Conservation (phyloP, 352 stramenopile species). For the Phytophthora chlamydospora region DNA sequence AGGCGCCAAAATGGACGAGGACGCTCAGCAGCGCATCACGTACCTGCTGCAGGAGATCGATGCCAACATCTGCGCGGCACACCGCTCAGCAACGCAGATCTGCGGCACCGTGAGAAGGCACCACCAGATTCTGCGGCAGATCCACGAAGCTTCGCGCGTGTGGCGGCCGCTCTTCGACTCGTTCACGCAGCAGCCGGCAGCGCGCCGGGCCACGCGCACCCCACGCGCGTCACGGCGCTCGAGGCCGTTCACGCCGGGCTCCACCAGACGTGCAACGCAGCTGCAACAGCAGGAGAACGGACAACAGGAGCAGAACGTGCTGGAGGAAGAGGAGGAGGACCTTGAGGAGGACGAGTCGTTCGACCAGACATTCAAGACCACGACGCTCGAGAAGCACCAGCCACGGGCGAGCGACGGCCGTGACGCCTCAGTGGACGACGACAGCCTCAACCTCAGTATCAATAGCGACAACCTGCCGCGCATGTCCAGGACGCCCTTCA, state of each 20-base stretch:
- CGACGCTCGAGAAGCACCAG: conserved; percentile 55
- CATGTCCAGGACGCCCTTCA: conserved; percentile 73
- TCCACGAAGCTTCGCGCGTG: conserved; percentile 74
- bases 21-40: conserved; percentile 80
- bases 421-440: conserved; percentile 46
- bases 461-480: conserved; percentile 64
- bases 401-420: conserved; percentile 15
- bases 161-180: conserved; percentile 82
- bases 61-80: conserved; percentile 78
- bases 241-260: conserved; percentile 32
- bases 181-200: conserved; percentile 57
- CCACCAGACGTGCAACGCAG: conserved; percentile 8
- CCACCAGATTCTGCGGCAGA: conserved; percentile 79
- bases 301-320: conserved; percentile 20
- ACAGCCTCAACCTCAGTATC: conserved; percentile 67
- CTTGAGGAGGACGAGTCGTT: conserved; percentile 50
- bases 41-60: conserved; percentile 88
- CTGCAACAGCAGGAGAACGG: not conserved
- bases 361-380: conserved; percentile 78
- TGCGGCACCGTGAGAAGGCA: conserved; percentile 68
- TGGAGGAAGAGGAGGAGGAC: conserved; percentile 27
- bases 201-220: conserved; percentile 46
- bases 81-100: conserved; percentile 81
- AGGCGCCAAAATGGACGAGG: conserved; percentile 70
- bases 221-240: conserved; percentile 38